These are phyloP conservation scores for Alternaria solani DNA, from an alignment of 2,329 filamentous ascomycete genomes.

Conservation along the genomic window DNA sequence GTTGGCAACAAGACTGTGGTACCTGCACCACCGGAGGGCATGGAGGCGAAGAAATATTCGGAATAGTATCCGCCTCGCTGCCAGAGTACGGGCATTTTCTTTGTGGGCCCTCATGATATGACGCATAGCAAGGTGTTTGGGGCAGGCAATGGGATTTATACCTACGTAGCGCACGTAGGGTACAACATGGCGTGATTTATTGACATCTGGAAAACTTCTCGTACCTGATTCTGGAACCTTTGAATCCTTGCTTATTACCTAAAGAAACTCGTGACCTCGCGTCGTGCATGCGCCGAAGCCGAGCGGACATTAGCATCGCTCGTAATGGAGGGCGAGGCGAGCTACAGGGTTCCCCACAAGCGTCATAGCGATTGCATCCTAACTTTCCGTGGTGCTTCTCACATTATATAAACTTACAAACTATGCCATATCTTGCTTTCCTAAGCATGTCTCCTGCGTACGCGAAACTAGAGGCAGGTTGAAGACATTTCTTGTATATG, in stretches of 20 bases:
- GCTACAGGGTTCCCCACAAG: slow-evolving; percentile 11
- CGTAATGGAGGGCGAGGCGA: slow-evolving; percentile 2
- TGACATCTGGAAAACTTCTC: not conserved
- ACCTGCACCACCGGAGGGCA: slow-evolving; percentile 76
- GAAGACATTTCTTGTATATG: not conserved
- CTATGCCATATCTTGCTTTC: not conserved
- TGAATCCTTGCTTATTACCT: not conserved
- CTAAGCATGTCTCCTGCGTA: not conserved
- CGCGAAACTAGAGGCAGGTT: not conserved
- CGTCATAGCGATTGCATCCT: slow-evolving; percentile 9
- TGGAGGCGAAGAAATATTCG: slow-evolving; percentile 74
- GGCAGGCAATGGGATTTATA: not conserved
- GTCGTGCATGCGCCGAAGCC: slow-evolving; percentile 6
- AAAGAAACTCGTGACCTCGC: slow-evolving; percentile 3
- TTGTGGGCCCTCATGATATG: not conserved
- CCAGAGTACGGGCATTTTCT: not conserved
- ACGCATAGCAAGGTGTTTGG: slow-evolving; percentile 19
- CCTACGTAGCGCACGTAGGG: not conserved
- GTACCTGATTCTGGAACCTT: not conserved
- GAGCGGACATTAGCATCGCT: not conserved
- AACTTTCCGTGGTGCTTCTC: not conserved
- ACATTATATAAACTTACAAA: not conserved
- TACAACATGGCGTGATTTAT: not conserved
- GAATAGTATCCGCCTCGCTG: not conserved
- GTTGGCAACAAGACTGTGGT: slow-evolving; percentile 77